These are phyloP conservation scores for Symbiodinium pilosum DNA, from an alignment of 73 alveolate genomes.

Conservation along the genomic window DNA sequence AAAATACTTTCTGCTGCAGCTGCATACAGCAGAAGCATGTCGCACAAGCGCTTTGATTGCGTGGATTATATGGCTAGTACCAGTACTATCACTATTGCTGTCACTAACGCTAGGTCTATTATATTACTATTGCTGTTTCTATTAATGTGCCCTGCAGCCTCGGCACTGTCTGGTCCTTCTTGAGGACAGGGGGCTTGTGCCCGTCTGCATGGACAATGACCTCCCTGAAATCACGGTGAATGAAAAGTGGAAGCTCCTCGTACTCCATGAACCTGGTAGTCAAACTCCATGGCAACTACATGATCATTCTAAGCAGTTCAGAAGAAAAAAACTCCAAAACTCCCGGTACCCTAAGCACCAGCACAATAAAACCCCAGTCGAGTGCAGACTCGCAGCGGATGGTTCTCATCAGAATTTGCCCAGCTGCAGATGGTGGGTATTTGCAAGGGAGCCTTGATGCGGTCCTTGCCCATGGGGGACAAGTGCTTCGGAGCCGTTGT, in stretches of 20 bases:
- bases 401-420: conserved; percentile 36
- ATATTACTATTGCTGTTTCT: no score
- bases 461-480: conserved; percentile 40
- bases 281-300: background rate
- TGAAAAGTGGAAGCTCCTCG: conserved; percentile 52
- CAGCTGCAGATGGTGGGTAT: conserved; percentile 49
- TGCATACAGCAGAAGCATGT: no score
- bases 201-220: conserved; percentile 45
- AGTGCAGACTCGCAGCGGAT: background rate
- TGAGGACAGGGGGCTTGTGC: conserved; percentile 44
- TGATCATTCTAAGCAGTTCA: no score
- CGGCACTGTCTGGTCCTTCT: conserved; percentile 11
- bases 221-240: conserved; percentile 45
- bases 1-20: no score
- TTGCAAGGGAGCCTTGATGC: conserved; percentile 37
- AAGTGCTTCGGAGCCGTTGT: conserved; percentile 59
- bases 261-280: conserved; percentile 25
- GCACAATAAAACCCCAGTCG: no score
- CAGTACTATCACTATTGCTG: no score
- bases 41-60: no score
- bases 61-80: no score
- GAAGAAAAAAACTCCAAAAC: no score
- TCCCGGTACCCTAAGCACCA: no score
- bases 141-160: no score
- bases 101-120: no score